Evolutionary conservation across 225 moss, liverwort and hornwort species (phyloP).

Genomic region (Bryoerythrophyllum caledonicum): DNA sequence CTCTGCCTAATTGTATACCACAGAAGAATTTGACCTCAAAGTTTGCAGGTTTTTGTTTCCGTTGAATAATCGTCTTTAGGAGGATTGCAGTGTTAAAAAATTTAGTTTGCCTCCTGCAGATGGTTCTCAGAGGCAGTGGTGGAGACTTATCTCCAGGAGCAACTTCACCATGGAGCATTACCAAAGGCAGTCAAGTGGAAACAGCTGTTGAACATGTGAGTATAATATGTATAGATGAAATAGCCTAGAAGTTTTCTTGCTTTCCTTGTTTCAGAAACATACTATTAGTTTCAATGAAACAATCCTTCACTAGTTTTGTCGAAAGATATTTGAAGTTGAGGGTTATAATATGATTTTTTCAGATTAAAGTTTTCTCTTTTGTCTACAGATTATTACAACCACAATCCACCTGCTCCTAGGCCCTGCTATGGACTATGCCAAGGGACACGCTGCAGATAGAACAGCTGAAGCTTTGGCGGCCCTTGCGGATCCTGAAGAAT

Average conservation of each 20-base stretch:
- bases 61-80: neutral
- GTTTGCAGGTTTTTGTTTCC: neutral
- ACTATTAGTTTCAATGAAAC: neutral
- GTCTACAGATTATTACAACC: constrained; percentile 59
- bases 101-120: constrained; percentile 38
- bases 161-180: constrained; percentile 33
- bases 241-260: neutral
- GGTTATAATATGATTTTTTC: constrained; percentile 17
- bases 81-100: neutral
- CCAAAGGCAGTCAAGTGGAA: constrained; percentile 53
- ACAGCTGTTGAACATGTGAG: constrained; percentile 68
- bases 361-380: constrained; percentile 23
- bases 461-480: constrained; percentile 71
- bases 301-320: constrained; percentile 9
- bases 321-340: neutral
- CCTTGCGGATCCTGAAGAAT: constrained; percentile 63
- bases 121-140: constrained; percentile 53
- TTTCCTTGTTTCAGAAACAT: constrained; percentile 16
- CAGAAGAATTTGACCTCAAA: neutral
- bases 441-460: constrained; percentile 58
- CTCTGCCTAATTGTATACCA: neutral
- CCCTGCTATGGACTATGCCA: constrained; percentile 64
- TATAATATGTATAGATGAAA: constrained; percentile 8
- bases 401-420: constrained; percentile 60
- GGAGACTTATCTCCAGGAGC: constrained; percentile 34